Evolutionary conservation across 495 filamentous ascomycete genomes (phyloP).

Genomic region (Aspergillus saccharolyticus): DNA sequence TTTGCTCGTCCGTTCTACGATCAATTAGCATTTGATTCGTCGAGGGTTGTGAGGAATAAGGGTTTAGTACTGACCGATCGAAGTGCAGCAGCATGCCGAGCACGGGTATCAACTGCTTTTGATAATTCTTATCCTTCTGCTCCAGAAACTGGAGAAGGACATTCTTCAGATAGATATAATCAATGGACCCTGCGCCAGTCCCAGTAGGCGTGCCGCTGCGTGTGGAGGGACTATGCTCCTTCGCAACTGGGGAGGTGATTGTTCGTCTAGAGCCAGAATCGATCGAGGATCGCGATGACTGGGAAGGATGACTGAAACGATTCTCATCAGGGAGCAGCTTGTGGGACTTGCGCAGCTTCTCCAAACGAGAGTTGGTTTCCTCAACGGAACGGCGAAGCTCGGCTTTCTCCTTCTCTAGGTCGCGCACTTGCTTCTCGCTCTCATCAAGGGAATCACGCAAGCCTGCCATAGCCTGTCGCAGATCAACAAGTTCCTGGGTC

Average conservation of each 20-base stretch:
- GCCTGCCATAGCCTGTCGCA: constrained; percentile 70
- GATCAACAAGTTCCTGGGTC: constrained; percentile 64
- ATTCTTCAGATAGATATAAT: constrained; percentile 91
- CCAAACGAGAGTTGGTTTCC: constrained; percentile 66
- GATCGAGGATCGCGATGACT: constrained; percentile 59
- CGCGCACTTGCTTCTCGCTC: constrained; percentile 76
- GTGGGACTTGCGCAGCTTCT: constrained; percentile 73
- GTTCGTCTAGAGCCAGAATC: constrained; percentile 54
- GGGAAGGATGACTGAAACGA: constrained; percentile 37
- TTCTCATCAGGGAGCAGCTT: constrained; percentile 46
- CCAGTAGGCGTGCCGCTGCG: constrained; percentile 38
- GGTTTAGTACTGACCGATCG: constrained; percentile 60
- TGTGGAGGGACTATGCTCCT: constrained; percentile 36
- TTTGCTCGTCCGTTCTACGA: constrained; percentile 74
- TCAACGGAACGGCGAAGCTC: constrained; percentile 73
- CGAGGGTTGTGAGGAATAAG: not conserved
- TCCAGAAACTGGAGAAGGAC: constrained; percentile 92
- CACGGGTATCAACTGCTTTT: constrained; percentile 87
- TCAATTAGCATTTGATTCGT: constrained; percentile 9
- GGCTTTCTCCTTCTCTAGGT: constrained; percentile 72
- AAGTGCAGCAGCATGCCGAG: constrained; percentile 88
- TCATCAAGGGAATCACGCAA: constrained; percentile 78
- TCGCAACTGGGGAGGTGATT: constrained; percentile 34
- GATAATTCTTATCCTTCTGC: constrained; percentile 85
- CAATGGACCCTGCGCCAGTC: constrained; percentile 36